These are phyloP conservation scores for Russula griseocarnosa DNA, from an alignment of 768 basidiomycete genomes.

Conservation along the genomic window DNA sequence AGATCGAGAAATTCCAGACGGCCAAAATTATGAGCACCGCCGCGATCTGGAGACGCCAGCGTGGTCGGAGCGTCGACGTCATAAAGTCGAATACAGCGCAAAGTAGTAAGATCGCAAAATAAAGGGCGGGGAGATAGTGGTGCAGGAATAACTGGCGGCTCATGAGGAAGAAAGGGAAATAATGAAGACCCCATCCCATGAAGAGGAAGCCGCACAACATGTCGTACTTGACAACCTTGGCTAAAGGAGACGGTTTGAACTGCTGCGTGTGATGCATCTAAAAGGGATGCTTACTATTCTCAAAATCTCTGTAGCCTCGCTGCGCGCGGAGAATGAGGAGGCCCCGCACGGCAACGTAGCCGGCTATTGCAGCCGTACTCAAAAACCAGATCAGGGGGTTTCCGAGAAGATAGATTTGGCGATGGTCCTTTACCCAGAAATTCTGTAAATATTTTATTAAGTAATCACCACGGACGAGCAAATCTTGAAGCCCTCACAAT, in stretches of 20 bases:
- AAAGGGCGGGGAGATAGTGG: constrained; percentile 97
- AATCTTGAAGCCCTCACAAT: constrained; percentile 59
- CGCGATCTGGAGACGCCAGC: constrained; percentile 75
- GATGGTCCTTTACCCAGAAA: constrained; percentile 97
- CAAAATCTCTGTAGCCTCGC: constrained; percentile 88
- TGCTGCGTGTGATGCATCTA: not conserved
- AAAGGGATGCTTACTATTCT: constrained; percentile 62
- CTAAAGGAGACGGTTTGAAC: constrained; percentile 40
- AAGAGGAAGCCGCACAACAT: constrained; percentile 86
- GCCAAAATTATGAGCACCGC: constrained; percentile 67
- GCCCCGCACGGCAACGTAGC: constrained; percentile 66
- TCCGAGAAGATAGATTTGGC: constrained; percentile 92
- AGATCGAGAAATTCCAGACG: constrained; percentile 71
- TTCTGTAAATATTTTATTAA: constrained; percentile 49
- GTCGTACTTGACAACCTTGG: constrained; percentile 90
- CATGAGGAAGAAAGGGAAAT: constrained; percentile 98
- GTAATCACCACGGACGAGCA: not conserved
- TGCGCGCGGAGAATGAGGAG: constrained; percentile 85
- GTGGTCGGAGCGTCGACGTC: constrained; percentile 73
- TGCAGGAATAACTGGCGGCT: constrained; percentile 94
- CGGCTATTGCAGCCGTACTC: constrained; percentile 63
- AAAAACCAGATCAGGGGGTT: constrained; percentile 94
- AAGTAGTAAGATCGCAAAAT: constrained; percentile 79
- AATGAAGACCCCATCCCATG: constrained; percentile 89
- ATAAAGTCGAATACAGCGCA: constrained; percentile 79